Conservation (phyloP, 768 basidiomycete species). For the Imleria badia region DNA sequence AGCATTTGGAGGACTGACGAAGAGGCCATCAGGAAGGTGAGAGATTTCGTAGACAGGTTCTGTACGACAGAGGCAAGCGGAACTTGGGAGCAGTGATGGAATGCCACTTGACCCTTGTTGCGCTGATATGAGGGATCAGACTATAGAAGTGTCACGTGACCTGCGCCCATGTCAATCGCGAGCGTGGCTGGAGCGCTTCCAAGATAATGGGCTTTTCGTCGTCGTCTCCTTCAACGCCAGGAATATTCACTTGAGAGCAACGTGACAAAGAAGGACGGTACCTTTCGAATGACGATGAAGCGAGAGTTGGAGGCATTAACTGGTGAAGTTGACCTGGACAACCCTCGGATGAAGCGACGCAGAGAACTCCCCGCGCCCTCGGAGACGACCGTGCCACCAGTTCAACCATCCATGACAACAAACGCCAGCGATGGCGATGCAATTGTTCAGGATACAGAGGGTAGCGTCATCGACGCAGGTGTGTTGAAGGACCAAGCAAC, state of each 20-base stretch:
- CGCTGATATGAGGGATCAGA: background rate
- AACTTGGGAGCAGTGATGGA: background rate
- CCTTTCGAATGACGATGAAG: constrained; percentile 45
- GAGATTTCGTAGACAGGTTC: constrained; percentile 42
- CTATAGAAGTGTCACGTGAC: constrained; percentile 28
- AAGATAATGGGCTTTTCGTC: constrained; percentile 35
- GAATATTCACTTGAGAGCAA: constrained; percentile 28
- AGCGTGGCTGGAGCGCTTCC: constrained; percentile 26
- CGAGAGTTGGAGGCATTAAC: constrained; percentile 45
- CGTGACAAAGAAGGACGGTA: constrained; percentile 9
- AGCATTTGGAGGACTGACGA: constrained; percentile 63
- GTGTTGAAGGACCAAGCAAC: constrained; percentile 63
- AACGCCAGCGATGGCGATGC: constrained; percentile 27
- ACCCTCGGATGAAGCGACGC: constrained; percentile 51
- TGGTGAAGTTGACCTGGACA: constrained; percentile 42
- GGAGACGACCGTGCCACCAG: constrained; percentile 41
- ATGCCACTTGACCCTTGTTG: background rate
- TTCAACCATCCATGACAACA: constrained; percentile 33
- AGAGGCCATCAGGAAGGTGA: constrained; percentile 50
- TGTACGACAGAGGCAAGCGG: background rate
- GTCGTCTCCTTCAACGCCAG: constrained; percentile 27
- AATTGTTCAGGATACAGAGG: constrained; percentile 20
- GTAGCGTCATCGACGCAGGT: constrained; percentile 23
- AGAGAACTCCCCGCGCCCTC: constrained; percentile 40
- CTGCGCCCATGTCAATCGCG: constrained; percentile 16